Conservation (phyloP, 768 basidiomycete genomes). For the Tephrocybe sp. region DNA sequence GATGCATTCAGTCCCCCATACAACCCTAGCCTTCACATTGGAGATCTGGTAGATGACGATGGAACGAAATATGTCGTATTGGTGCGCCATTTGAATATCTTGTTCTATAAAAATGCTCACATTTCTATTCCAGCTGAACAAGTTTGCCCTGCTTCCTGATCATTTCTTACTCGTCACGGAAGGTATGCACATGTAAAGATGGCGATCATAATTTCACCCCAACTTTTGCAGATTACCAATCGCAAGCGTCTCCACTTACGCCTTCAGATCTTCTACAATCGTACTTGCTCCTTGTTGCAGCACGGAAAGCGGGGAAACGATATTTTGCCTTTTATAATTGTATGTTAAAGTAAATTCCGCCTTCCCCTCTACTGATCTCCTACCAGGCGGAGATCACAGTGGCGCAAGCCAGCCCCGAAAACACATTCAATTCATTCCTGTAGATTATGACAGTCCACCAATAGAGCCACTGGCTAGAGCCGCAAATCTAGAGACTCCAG, state of each 20-base stretch:
- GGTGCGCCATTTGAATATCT: constrained; percentile 41
- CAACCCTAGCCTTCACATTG: constrained; percentile 70
- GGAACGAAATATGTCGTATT: constrained; percentile 65
- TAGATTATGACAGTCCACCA: constrained; percentile 67
- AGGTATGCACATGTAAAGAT: constrained; percentile 43
- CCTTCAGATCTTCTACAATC: constrained; percentile 79
- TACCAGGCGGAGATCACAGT: constrained; percentile 67
- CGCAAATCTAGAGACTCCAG: constrained; percentile 56
- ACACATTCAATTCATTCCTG: constrained; percentile 84
- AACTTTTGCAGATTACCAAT: constrained; percentile 55
- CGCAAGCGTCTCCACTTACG: constrained; percentile 78
- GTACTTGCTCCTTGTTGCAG: constrained; percentile 74
- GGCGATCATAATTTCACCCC: background rate
- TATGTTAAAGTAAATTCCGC: constrained; percentile 26
- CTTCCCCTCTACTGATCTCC: background rate
- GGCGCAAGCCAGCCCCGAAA: constrained; percentile 92
- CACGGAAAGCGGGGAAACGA: constrained; percentile 53
- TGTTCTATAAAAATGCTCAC: background rate
- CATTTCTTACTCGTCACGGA: constrained; percentile 91
- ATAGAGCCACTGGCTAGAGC: constrained; percentile 69
- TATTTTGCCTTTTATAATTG: constrained; percentile 93
- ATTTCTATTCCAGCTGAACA: constrained; percentile 66
- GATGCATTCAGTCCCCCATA: constrained; percentile 93
- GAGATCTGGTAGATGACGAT: constrained; percentile 68
- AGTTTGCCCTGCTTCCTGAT: constrained; percentile 78